Conservation (phyloP, 2,329 filamentous ascomycete genomes). For the Phoma herbarum region DNA sequence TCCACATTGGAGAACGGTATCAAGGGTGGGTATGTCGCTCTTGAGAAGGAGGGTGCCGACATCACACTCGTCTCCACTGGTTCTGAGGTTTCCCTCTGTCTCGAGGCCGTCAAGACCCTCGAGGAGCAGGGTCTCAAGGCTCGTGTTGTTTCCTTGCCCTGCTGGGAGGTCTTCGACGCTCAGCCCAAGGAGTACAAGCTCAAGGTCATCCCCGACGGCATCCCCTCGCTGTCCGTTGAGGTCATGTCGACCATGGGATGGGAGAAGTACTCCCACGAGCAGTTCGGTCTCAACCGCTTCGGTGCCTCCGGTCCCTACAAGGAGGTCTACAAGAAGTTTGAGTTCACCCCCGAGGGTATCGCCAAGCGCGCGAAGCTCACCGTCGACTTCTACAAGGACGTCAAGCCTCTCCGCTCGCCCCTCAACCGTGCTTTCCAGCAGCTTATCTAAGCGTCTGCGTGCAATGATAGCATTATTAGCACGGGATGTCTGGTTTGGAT, state of each 20-base stretch:
- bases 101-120: conserved; percentile 91
- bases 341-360: conserved; percentile 97
- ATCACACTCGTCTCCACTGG: conserved; percentile 94
- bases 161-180: conserved; percentile 94
- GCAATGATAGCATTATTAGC: conserved; percentile 1
- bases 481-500: conserved; percentile 17
- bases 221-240: conserved; percentile 92
- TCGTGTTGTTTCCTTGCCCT: conserved; percentile 94
- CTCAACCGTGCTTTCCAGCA: conserved; percentile 98
- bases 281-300: conserved; percentile 99
- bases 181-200: conserved; percentile 96
- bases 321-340: conserved; percentile 99
- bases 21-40: conserved; percentile 94
- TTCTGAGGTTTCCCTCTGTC: conserved; percentile 92
- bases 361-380: conserved; percentile 93
- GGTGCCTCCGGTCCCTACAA: conserved; percentile 97
- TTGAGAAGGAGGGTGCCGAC: conserved; percentile 83
- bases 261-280: conserved; percentile 99
- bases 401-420: conserved; percentile 86
- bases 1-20: conserved; percentile 87
- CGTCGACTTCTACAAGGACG: conserved; percentile 96
- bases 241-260: conserved; percentile 97
- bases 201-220: conserved; percentile 89
- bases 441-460: conserved; percentile 73
- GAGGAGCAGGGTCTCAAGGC: conserved; percentile 86